A percentile compares a stretch with the other conserved stretches of the same genome.
phyloP scores from a whole-genome alignment of 2,329 filamentous ascomycete species.

The Dactylellina sp. region DNA sequence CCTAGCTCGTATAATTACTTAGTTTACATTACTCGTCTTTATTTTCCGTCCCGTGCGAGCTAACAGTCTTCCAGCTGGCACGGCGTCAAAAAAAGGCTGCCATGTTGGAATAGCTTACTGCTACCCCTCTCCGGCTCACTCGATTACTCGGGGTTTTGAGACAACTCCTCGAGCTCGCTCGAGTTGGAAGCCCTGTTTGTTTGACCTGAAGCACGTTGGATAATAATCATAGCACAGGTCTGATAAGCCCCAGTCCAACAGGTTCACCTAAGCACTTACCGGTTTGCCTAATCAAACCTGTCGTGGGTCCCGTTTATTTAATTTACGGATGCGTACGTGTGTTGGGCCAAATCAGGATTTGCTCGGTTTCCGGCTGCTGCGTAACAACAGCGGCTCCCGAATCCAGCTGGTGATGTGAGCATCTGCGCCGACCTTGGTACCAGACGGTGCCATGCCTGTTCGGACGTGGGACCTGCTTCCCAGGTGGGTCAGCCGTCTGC shows the following conservation, averaged over 20 bases:
- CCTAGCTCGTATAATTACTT: conserved; percentile 3
- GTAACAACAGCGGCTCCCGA: not conserved
- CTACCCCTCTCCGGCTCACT: not conserved
- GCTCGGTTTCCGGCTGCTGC: not conserved
- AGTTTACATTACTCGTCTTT: conserved; percentile 24
- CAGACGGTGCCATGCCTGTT: no score
- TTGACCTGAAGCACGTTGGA: not conserved
- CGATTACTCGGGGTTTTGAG: not conserved
- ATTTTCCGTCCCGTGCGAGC: conserved; percentile 44
- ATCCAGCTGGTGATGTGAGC: conserved; percentile 6
- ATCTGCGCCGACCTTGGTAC: conserved; percentile 3
- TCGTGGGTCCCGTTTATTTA: not conserved
- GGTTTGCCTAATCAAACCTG: conserved; percentile 14
- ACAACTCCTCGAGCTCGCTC: not conserved
- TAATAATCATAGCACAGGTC: not conserved
- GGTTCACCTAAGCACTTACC: not conserved
- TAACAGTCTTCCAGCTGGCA: conserved; percentile 26
- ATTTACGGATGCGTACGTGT: no score
- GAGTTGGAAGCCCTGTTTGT: not conserved
- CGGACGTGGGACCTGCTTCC: conserved; percentile 16
- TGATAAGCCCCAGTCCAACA: no score
- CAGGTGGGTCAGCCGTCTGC: not conserved
- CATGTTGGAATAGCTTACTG: not conserved
- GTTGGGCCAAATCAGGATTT: not conserved
- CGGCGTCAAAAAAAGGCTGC: conserved; percentile 22